Conservation (phyloP, 768 basidiomycete genomes). For the Dioszegia aurantiaca region DNA sequence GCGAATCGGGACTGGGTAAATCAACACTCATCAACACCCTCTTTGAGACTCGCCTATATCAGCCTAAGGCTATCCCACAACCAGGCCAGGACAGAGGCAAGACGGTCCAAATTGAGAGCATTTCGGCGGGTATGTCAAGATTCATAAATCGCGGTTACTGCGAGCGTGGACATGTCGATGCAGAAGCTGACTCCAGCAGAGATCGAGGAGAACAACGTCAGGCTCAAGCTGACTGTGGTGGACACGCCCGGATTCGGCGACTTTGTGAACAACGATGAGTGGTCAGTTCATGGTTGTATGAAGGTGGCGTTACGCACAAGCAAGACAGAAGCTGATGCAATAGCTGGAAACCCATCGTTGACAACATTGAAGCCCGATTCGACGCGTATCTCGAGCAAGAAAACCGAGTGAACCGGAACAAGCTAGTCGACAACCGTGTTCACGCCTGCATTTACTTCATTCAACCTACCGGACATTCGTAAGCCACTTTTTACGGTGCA, state of each 20-base stretch:
- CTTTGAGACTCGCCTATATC: constrained; percentile 94
- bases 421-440: constrained; percentile 92
- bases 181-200: constrained; percentile 58
- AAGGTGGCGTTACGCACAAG: too few relatives aligned
- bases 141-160: not conserved
- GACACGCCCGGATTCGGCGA: constrained; percentile 99
- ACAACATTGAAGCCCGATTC: constrained; percentile 96
- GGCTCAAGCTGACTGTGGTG: constrained; percentile 95
- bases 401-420: constrained; percentile 92
- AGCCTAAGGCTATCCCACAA: constrained; percentile 75
- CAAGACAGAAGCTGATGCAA: too few relatives aligned
- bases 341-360: constrained; percentile 97
- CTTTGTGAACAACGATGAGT: constrained; percentile 98
- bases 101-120: constrained; percentile 97
- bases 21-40: constrained; percentile 98
- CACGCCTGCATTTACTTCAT: constrained; percentile 99
- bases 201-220: constrained; percentile 97
- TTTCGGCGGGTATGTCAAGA: constrained; percentile 76
- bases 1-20: constrained; percentile 95
- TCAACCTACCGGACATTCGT: constrained; percentile 97
- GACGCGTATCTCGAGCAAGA: constrained; percentile 98
- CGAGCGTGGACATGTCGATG: not conserved
- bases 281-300: too few relatives aligned
- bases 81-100: constrained; percentile 83
- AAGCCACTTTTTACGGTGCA: too few relatives aligned